Conservation (phyloP, 306 rosid species). For the Dalbergia cochinchinensis region DNA sequence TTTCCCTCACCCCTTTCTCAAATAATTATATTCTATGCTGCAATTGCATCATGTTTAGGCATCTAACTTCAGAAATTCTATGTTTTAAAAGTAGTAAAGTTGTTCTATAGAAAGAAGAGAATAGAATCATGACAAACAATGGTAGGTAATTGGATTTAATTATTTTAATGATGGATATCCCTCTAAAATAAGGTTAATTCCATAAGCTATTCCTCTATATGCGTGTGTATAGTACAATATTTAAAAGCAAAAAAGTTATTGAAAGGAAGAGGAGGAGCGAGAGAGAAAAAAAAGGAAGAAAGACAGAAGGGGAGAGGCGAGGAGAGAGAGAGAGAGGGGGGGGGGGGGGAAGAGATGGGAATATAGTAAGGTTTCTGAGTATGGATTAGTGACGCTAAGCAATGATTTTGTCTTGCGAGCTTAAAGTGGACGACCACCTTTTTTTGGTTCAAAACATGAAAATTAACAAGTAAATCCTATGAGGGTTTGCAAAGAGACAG, state of each 20-base stretch:
- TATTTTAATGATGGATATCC: constrained; percentile 44
- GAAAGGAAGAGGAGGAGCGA: background rate
- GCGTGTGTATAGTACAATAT: constrained; percentile 16
- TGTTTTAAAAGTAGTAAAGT: constrained; percentile 45
- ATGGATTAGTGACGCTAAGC: constrained; percentile 44
- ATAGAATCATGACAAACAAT: constrained; percentile 49
- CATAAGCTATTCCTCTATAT: constrained; percentile 3
- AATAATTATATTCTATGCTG: constrained; percentile 30
- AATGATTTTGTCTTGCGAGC: constrained; percentile 54
- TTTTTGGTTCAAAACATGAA: constrained; percentile 46
- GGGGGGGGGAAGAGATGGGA: too few relatives aligned
- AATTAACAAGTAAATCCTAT: constrained; percentile 38
- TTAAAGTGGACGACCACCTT: constrained; percentile 30
- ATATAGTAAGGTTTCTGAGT: constrained; percentile 50
- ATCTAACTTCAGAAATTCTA: constrained; percentile 10
- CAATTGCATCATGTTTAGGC: constrained; percentile 28
- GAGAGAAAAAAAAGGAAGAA: too few relatives aligned
- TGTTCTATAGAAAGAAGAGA: constrained; percentile 51
- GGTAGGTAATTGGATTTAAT: constrained; percentile 38
- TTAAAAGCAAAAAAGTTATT: constrained; percentile 38
- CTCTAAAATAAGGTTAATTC: constrained; percentile 24
- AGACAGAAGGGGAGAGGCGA: constrained; percentile 3
- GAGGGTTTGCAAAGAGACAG: constrained; percentile 29
- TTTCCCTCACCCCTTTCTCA: constrained; percentile 11
- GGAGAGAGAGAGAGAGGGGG: too few relatives aligned